Percentiles rank a stretch among this genome's conserved stretches.
Conservation (phyloP, 371 early-diverging fungal species). For the Mucor mucedo region DNA sequence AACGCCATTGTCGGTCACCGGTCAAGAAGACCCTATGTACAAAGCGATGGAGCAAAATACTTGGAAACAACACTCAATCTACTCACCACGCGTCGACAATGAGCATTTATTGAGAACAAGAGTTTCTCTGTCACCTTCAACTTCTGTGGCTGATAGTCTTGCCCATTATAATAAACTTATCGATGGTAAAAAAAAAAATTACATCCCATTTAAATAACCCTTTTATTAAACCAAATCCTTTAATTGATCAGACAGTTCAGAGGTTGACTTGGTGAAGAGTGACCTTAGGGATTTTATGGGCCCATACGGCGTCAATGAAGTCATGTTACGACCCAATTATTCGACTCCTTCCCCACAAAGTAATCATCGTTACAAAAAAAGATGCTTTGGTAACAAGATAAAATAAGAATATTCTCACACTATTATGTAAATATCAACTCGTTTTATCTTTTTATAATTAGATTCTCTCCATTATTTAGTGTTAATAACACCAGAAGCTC, state of each 20-base stretch:
- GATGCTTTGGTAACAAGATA: too few species aligned
- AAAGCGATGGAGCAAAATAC: neutral
- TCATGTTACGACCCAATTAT: conserved; percentile 7
- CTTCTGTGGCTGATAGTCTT: conserved; percentile 19
- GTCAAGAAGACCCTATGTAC: neutral
- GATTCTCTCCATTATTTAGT: too few species aligned
- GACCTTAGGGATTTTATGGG: conserved; percentile 24
- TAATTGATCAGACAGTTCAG: neutral
- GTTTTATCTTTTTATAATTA: too few species aligned
- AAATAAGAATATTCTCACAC: too few species aligned
- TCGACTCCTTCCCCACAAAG: neutral
- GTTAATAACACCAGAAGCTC: too few species aligned
- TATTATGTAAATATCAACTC: too few species aligned
- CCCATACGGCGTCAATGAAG: conserved; percentile 16
- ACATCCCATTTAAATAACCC: too few species aligned
- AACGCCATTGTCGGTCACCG: conserved; percentile 19
- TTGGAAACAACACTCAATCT: neutral
- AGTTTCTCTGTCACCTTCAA: neutral
- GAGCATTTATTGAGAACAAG: neutral
- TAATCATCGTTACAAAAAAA: neutral
- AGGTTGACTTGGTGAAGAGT: conserved; percentile 14
- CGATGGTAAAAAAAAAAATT: neutral
- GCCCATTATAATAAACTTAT: neutral
- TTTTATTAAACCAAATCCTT: neutral
- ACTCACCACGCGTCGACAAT: neutral